phyloP scores from a whole-genome alignment of 2,329 filamentous ascomycete species.

The Ophiostoma angusticollis region DNA sequence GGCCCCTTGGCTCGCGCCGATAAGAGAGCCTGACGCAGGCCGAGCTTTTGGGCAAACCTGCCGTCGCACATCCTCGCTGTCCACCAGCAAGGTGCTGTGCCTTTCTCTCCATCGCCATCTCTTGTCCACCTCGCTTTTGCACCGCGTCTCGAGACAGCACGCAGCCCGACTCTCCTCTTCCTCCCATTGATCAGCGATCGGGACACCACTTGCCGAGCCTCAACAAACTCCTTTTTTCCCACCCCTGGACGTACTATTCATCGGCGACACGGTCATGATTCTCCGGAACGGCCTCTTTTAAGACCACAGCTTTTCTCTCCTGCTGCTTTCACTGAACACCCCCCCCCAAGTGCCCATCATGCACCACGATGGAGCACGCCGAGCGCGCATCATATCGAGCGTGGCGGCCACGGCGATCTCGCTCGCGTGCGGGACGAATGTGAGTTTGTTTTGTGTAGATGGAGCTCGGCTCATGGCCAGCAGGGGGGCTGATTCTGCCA shows the following conservation, averaged over 20 bases:
- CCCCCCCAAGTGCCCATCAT: slow-evolving; percentile 7
- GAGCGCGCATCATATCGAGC: slow-evolving; percentile 66
- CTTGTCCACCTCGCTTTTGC: no score
- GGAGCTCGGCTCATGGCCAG: no score
- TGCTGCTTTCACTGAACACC: not conserved
- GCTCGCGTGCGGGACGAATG: slow-evolving; percentile 86
- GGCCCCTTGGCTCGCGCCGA: no score
- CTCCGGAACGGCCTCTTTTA: not conserved
- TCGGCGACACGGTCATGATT: slow-evolving; percentile 1
- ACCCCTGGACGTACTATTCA: no score
- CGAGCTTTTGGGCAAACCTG: no score
- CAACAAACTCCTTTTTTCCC: not conserved
- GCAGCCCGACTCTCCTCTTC: no score
- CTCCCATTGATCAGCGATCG: no score
- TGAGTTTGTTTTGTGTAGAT: slow-evolving; percentile 28
- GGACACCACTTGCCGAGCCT: slow-evolving; percentile 2
- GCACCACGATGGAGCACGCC: slow-evolving; percentile 11
- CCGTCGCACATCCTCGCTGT: no score
- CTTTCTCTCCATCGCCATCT: no score
- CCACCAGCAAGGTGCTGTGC: no score
- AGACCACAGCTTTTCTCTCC: not conserved
- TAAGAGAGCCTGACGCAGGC: no score
- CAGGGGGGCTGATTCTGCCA: slow-evolving; percentile 23
- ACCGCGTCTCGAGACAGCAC: no score
- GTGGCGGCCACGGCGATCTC: slow-evolving; percentile 74